Conservation (phyloP, 2,329 filamentous ascomycete genomes). For the Periconia digitata region DNA sequence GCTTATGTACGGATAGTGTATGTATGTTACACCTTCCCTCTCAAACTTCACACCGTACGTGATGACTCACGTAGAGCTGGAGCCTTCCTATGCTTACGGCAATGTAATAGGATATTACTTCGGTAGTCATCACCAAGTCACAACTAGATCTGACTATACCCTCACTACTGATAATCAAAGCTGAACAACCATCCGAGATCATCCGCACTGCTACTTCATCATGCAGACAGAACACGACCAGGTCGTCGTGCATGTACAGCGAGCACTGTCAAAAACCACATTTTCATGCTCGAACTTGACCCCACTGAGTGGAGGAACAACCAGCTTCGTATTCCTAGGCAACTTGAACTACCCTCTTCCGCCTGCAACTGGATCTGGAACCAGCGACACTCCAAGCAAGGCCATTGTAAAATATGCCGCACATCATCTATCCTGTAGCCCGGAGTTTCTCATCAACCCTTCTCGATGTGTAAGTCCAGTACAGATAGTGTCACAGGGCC, state of each 20-base stretch:
- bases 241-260: neutral
- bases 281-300: slow-evolving; percentile 7
- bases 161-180: too few relatives aligned
- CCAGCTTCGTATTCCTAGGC: slow-evolving; percentile 9
- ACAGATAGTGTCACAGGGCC: neutral
- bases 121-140: too few relatives aligned
- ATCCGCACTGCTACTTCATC: neutral
- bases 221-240: neutral
- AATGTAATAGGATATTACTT: too few relatives aligned
- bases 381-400: neutral
- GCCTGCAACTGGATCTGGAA: too few relatives aligned
- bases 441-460: slow-evolving; percentile 5
- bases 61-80: neutral
- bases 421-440: slow-evolving; percentile 1
- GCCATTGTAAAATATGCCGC: slow-evolving; percentile 9
- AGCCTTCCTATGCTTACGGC: neutral
- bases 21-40: neutral
- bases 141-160: too few relatives aligned
- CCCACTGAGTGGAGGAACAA: slow-evolving; percentile 5
- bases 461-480: slow-evolving; percentile 1
- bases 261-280: slow-evolving; percentile 1
- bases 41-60: too few relatives aligned
- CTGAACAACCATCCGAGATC: too few relatives aligned
- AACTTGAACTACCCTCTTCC: neutral
- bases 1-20: neutral